Evolutionary conservation across 768 basidiomycete species (phyloP).

Genomic region (Russula lepida): DNA sequence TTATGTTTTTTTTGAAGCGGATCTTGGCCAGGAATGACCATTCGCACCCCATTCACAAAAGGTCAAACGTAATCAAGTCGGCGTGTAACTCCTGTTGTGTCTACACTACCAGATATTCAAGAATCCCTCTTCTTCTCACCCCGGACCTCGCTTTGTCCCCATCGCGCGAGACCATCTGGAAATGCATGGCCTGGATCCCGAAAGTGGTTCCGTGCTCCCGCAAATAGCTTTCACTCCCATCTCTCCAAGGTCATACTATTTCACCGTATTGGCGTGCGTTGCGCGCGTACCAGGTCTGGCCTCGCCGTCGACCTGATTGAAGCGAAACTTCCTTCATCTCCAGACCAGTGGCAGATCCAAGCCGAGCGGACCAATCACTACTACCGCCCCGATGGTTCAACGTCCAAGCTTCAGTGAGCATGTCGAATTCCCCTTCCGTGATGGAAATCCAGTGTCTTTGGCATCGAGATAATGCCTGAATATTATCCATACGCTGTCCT

Average conservation of each 20-base stretch:
- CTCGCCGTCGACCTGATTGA: slow-evolving; percentile 54
- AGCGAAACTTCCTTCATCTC: slow-evolving; percentile 50
- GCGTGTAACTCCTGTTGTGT: slow-evolving; percentile 84
- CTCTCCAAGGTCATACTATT: slow-evolving; percentile 77
- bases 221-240: slow-evolving; percentile 73
- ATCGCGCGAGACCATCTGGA: slow-evolving; percentile 76
- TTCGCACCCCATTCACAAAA: slow-evolving; percentile 22
- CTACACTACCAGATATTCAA: slow-evolving; percentile 80
- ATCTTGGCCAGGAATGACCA: background rate
- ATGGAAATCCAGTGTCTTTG: slow-evolving; percentile 66
- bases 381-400: slow-evolving; percentile 63
- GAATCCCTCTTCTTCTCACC: no score
- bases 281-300: slow-evolving; percentile 70
- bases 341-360: slow-evolving; percentile 45
- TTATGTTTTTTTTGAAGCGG: background rate
- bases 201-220: slow-evolving; percentile 72
- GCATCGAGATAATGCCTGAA: slow-evolving; percentile 88
- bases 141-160: slow-evolving; percentile 52
- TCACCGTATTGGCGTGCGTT: slow-evolving; percentile 58
- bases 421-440: slow-evolving; percentile 57
- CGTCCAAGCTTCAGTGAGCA: slow-evolving; percentile 64
- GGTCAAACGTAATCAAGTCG: slow-evolving; percentile 76
- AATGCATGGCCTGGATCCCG: slow-evolving; percentile 73
- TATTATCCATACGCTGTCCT: slow-evolving; percentile 78
- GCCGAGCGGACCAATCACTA: slow-evolving; percentile 90